Base-by-base conservation (phyloP, 73 alveolate genomes). In the Uronychia setigera region DNA sequence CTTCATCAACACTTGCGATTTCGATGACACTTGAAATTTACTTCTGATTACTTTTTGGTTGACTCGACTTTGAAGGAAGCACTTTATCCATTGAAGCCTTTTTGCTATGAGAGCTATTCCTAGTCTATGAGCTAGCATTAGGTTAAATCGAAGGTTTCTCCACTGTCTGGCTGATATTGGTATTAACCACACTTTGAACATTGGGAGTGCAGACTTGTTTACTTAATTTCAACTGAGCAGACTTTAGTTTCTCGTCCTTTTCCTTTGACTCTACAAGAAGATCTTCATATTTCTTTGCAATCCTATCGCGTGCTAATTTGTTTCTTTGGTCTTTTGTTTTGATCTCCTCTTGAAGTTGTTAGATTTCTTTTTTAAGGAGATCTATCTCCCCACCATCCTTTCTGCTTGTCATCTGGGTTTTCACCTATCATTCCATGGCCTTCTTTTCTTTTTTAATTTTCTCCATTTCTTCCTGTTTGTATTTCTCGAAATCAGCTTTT, bases 311-410 rank as follows among this genome's bases (percentile, higher is more conserved):
- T 1, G 97, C 95, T 60, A 93, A 88, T 85, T 95, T 97, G 92
- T 94, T 94, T 75, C 97, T 94, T 80, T 96, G 90, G 46, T 97
- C 99, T 81, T 94, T 96, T 30, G 84, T 82, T 84, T 91, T 97
- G 81, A 87, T 81, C 33, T 96, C 98, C 82, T 95, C 98, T 86
- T 89, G 91, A 46, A 94, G 85, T 88, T 96, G 85, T 92, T 90
- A 75, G n/a, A 92, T 78, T 78, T 94, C 91, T 74, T 92, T 92
- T 88, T 94, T 97, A 75, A 97, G 87, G 80, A 79, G 81, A 85
- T 97, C 99, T n/a, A 94, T 92, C 91, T 97, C 99, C 90, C 91
- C 97, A 85, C 97, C 92, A 81, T 97, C 99, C 78, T 95, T 96
- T 80, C 94, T 92, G 84, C 90, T 89, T 74, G n/a, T 93, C 67